Base-by-base conservation (phyloP, 208 protist species). In the Lotmaria passim region DNA sequence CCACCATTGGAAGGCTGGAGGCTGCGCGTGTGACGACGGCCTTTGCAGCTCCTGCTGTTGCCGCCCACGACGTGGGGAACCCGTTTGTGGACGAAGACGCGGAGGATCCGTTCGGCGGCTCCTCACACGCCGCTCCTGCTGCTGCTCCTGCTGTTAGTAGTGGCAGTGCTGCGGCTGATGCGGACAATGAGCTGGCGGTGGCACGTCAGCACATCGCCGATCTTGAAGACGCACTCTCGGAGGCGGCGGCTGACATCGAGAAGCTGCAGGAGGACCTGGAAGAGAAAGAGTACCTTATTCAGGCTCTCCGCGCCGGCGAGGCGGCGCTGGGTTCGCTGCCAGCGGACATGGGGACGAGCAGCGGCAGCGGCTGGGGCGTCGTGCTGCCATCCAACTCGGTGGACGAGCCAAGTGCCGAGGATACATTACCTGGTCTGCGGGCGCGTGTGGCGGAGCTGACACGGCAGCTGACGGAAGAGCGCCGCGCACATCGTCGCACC, bases 251-350 rank as follows among this genome's bases (percentile, higher is more conserved):
- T 5, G 47, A 69, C 11, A 6, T 72, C 39, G 59, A 71, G 43
- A 51, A 55, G 11, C 60, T 78, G 46, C 67, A 75, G 53, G 62
- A 73, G 10, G 70, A 68, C 21, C 2, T 75, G 21, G 59, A 68
- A 23, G 69, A 70, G 30, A 66, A 75, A 30, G 43, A 59, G 56
- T 58, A 38, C 38, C 61, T 71, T 0, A 70, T 77, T 15, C 59
- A 63, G 55, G 60, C 72, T 0, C 48, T 82, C n/a, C 63, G 69
- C 26, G 71, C 65, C 0, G 60, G 73, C 28, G 63, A 67, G 38
- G 77, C 69, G 1, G 66, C 64, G 2, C 62, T 74, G 33, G 44
- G 59, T 12, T 70, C 50, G 11, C 44, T 67, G n/a, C 17, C 23
- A 0, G 39, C 52, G 15, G 59, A 73, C 24, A n/a, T n/a, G n/a